These are phyloP conservation scores for Penicillium dipodomyicola DNA, from an alignment of 495 filamentous ascomycete species.

Conservation along the genomic window DNA sequence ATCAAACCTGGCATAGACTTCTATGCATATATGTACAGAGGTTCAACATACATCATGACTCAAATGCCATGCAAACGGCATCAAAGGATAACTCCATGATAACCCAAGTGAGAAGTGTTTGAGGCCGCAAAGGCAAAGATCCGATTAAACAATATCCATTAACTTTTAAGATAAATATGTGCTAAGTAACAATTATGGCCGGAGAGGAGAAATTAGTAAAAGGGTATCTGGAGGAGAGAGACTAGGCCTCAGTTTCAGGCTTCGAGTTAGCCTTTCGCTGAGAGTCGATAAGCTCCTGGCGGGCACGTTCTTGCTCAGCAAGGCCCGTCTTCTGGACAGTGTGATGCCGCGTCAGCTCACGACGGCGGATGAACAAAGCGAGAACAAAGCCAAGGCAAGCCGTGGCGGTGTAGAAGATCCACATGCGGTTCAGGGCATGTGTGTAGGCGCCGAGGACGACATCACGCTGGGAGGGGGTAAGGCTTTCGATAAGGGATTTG, in stretches of 20 bases:
- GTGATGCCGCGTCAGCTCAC: slow-evolving; percentile 58
- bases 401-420: slow-evolving; percentile 61
- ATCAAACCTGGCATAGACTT: not conserved
- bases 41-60: not conserved
- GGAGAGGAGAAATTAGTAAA: not conserved
- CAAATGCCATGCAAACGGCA: not conserved
- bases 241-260: slow-evolving; percentile 30
- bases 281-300: slow-evolving; percentile 37
- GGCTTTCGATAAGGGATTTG: slow-evolving; percentile 51
- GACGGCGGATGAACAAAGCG: slow-evolving; percentile 53
- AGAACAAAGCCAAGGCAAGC: slow-evolving; percentile 53
- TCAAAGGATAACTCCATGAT: not conserved
- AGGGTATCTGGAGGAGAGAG: not conserved
- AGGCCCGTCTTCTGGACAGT: slow-evolving; percentile 63
- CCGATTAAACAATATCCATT: not conserved
- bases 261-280: slow-evolving; percentile 26
- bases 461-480: slow-evolving; percentile 45
- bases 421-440: slow-evolving; percentile 61
- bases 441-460: slow-evolving; percentile 56
- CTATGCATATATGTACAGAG: not conserved
- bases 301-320: slow-evolving; percentile 46
- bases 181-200: not conserved
- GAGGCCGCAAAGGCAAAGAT: not conserved
- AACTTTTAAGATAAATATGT: not conserved
- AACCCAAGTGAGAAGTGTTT: not conserved